Evolutionary conservation across 345 rosid species (phyloP), one percentile per base, ranked within the genome.

Genomic region (Populus simonii): DNA sequence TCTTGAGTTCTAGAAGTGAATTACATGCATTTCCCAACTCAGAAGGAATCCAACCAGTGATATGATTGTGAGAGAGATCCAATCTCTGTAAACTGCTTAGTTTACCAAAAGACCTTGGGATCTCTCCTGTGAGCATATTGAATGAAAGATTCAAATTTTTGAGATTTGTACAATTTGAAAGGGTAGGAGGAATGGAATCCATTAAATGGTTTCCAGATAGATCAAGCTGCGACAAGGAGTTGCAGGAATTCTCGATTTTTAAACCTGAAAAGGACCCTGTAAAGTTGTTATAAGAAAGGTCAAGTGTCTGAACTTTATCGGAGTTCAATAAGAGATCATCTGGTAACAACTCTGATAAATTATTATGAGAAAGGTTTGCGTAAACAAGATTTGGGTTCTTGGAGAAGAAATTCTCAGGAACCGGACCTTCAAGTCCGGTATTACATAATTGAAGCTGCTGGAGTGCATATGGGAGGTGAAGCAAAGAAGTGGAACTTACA

Each of bases 11-110:
- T 20, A 86, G 77, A 67, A 95, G 89, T 6, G 99, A 86, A 16
- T 66, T 80, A 57, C 99, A 95, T 18, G 88, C 81, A 62, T 84
- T 89, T 81, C 93, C 97, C 69, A 93, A 75, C 84, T 91, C 94
- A 13, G 88, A 73, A 9, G 99, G 97, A 76, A 95, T 91, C 97
- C 90, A 92, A 47, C 99, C 99, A 13, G 87, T 85, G 81, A 95
- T 83, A 36, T 80, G 88, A 73, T 95, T 95, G 78, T 84, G 90
- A 0, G 98, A 92, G 71, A 95, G 89, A 82, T 95, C 98, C 70
- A 95, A 80, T 69, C 79, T 88, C 70, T 90, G 99, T 66, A 95
- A 82, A 66, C 73, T 81, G 29, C 47, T 80, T 27, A 95, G 85
- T 61, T 83, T 88, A 23, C 92, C 93, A 7, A 93, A 77, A 6